phyloP scores from a whole-genome alignment of 2,329 filamentous ascomycete genomes.

The Penicillium hesseltinei region DNA sequence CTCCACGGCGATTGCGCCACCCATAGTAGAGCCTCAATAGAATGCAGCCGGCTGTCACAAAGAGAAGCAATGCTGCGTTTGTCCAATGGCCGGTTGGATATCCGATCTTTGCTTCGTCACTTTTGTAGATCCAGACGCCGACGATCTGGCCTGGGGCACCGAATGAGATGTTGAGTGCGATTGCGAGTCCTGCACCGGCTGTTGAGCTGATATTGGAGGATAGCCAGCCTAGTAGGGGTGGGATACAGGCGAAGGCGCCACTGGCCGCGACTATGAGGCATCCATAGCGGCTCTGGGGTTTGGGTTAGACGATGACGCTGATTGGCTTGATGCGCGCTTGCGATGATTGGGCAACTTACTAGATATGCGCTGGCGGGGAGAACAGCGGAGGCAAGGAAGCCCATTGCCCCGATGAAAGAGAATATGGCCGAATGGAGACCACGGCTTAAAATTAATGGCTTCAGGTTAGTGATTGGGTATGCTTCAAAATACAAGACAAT shows the following conservation, averaged over 20 bases:
- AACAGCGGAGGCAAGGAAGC: constrained; percentile 63
- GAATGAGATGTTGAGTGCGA: constrained; percentile 67
- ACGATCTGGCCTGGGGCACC: constrained; percentile 69
- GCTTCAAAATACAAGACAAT: not conserved
- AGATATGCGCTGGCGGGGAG: constrained; percentile 60
- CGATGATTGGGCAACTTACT: constrained; percentile 24
- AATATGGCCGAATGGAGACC: constrained; percentile 52
- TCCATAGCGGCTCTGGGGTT: constrained; percentile 57
- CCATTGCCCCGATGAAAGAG: constrained; percentile 52
- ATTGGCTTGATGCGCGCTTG: not conserved
- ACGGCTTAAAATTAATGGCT: constrained; percentile 33
- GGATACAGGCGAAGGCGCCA: constrained; percentile 67
- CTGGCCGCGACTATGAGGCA: constrained; percentile 66
- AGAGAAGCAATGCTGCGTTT: constrained; percentile 60
- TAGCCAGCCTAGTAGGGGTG: constrained; percentile 69
- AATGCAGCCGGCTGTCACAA: constrained; percentile 57
- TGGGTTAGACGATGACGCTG: not conserved
- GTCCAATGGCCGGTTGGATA: constrained; percentile 71
- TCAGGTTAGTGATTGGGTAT: not conserved
- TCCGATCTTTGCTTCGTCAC: constrained; percentile 57
- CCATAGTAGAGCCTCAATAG: constrained; percentile 58
- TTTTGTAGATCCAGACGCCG: constrained; percentile 72
- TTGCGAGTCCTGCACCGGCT: constrained; percentile 64
- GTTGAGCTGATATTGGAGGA: constrained; percentile 67
- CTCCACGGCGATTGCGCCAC: constrained; percentile 40